phyloP scores from a whole-genome alignment of 148 eudicot species.

The Chenopodium album region DNA sequence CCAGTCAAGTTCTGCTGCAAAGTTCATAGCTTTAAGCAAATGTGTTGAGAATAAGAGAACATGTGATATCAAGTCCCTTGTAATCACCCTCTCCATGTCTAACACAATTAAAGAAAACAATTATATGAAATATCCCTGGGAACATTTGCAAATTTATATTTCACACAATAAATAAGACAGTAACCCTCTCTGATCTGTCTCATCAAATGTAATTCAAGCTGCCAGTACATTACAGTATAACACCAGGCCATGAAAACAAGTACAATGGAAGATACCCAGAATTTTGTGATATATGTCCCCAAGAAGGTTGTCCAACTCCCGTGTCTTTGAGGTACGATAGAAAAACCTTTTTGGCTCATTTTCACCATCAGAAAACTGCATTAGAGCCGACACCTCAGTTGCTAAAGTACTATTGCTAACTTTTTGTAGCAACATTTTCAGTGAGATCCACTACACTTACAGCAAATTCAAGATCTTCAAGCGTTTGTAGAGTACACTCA shows the following conservation, averaged over 20 bases:
- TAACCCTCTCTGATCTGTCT: background rate
- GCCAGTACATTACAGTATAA: conserved; percentile 4
- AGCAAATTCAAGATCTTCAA: conserved; percentile 89
- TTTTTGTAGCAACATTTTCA: background rate
- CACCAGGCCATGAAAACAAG: conserved; percentile 15
- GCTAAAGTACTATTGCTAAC: background rate
- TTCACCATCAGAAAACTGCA: conserved; percentile 87
- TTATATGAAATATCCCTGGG: background rate
- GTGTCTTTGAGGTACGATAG: conserved; percentile 87
- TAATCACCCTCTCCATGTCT: conserved; percentile 99
- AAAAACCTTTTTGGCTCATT: conserved; percentile 63
- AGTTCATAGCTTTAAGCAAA: conserved; percentile 72
- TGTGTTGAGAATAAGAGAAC: conserved; percentile 65
- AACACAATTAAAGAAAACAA: conserved; percentile 17
- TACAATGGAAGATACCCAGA: conserved; percentile 49
- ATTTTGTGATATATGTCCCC: conserved; percentile 98
- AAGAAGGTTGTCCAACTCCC: conserved; percentile 83
- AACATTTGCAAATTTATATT: background rate
- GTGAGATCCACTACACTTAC: conserved; percentile 43
- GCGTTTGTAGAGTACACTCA: conserved; percentile 53
- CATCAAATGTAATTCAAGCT: conserved; percentile 5
- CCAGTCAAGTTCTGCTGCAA: conserved; percentile 99
- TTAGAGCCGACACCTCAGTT: conserved; percentile 15
- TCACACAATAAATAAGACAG: background rate
- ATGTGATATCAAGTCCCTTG: conserved; percentile 82